Base-by-base conservation (phyloP, 1,284 basidiomycete species). In the Exobasidium cylindrosporum region DNA sequence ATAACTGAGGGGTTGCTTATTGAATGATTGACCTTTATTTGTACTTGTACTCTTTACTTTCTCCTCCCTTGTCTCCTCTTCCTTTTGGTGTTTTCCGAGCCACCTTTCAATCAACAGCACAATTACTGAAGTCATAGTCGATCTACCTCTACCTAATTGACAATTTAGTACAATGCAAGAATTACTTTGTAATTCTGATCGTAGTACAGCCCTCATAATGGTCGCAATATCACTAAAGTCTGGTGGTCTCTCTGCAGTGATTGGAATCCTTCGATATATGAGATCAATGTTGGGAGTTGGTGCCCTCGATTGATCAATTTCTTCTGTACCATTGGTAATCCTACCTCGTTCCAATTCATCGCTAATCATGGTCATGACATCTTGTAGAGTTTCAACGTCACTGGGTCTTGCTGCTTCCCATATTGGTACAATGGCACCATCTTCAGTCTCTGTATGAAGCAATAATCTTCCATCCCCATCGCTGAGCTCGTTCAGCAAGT, bases 91-190 rank as follows among this genome's bases (percentile, higher is more conserved):
- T 32, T 64, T 64, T 75, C 86, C 84, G 7, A 97, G 81, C 95
- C 95, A 97, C 73, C 88, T 85, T 73, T 90, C 86, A 56, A 97
- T 91, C 46, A 99, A 84, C 28, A 92, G 82, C 49, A 97, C 83
- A 60, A 97, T 87, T 54, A 94, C 90, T 4, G 93, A 89, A 17
- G 92, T 88, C 66, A 94, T 83, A 0, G 94, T 96, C 65, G 91
- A 93, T 70, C 96, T 85, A n/a, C 95, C 95, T 32, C 92, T 84
- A 2, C 95, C 95, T 2, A 99, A 86, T 81, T 99, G 96, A 76
- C 94, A 96, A 78, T 98, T 99, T 57, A 98, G 86, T 26, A 99
- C 88, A 65, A 98, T 89, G 30, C 53, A 55, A 0, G 93, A 91
- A 56, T 61, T 61, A 47, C 85, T 84, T 31, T 86, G 84, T 2